Conservation (phyloP, 345 rosid genomes). For the sweet orange (Citrus sinensis) region DNA sequence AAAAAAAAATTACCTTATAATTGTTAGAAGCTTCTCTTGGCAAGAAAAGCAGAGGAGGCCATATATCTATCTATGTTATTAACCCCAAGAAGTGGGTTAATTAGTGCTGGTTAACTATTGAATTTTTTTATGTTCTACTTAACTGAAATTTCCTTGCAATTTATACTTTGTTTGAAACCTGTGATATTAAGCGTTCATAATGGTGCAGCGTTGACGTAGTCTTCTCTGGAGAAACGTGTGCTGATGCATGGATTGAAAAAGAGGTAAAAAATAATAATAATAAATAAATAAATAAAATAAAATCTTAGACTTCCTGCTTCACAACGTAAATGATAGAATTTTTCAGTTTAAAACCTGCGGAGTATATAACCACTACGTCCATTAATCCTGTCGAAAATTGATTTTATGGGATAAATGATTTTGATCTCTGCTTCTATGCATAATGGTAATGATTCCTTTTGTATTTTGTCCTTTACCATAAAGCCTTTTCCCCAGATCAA, state of each 20-base stretch:
- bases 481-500: neutral
- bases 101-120: neutral
- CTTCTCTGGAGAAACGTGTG: constrained; percentile 77
- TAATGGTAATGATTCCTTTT: neutral
- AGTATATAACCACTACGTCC: neutral
- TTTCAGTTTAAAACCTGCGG: neutral
- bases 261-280: constrained; percentile 41
- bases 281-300: neutral
- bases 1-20: neutral
- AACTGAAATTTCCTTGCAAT: neutral
- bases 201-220: constrained; percentile 72
- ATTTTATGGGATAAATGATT: neutral
- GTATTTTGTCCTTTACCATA: neutral
- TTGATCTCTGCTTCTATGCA: neutral
- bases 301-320: neutral
- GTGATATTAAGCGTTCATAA: constrained; percentile 16
- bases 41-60: neutral
- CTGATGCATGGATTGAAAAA: constrained; percentile 93
- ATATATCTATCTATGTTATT: neutral
- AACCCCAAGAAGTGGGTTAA: neutral
- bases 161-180: neutral
- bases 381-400: neutral
- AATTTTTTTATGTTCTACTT: neutral
- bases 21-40: neutral
- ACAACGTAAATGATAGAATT: neutral